phyloP scores from a whole-genome alignment of 495 filamentous ascomycete species.

The Penicillium silybi region DNA sequence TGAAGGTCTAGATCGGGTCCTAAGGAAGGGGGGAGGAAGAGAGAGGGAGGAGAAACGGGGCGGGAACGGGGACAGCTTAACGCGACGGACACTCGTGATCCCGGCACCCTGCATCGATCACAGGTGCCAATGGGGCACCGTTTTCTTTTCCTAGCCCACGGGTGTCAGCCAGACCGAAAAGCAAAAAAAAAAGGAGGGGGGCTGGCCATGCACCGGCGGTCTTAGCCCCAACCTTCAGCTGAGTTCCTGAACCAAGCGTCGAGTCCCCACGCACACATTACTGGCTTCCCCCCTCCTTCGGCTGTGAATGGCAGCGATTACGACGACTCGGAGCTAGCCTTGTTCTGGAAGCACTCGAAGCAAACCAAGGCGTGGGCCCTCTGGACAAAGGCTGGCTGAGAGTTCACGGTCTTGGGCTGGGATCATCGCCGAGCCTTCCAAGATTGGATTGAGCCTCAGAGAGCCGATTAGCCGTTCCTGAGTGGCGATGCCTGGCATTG shows the following conservation, averaged over 20 bases:
- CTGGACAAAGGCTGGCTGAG: no score
- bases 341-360: constrained; percentile 20
- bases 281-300: not conserved
- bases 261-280: not conserved
- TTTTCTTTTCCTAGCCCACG: constrained; percentile 19
- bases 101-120: constrained; percentile 42
- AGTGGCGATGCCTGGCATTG: not conserved
- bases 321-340: constrained; percentile 19
- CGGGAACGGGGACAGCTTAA: constrained; percentile 19
- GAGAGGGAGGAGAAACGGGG: not conserved
- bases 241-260: constrained; percentile 11
- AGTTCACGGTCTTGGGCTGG: no score
- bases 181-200: constrained; percentile 3
- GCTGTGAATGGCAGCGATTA: constrained; percentile 15
- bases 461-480: constrained; percentile 13
- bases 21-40: not conserved
- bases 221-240: constrained; percentile 28
- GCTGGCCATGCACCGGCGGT: constrained; percentile 12
- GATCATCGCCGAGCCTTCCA: constrained; percentile 3
- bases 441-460: constrained; percentile 15
- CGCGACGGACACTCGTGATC: constrained; percentile 19
- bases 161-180: not conserved
- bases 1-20: not conserved
- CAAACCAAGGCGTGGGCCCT: not conserved
- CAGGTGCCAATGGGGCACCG: constrained; percentile 19